Percentiles rank a stretch among this genome's conserved stretches.
phyloP scores from a whole-genome alignment of 176 grass and related monocot species.

The Paspalum notatum region DNA sequence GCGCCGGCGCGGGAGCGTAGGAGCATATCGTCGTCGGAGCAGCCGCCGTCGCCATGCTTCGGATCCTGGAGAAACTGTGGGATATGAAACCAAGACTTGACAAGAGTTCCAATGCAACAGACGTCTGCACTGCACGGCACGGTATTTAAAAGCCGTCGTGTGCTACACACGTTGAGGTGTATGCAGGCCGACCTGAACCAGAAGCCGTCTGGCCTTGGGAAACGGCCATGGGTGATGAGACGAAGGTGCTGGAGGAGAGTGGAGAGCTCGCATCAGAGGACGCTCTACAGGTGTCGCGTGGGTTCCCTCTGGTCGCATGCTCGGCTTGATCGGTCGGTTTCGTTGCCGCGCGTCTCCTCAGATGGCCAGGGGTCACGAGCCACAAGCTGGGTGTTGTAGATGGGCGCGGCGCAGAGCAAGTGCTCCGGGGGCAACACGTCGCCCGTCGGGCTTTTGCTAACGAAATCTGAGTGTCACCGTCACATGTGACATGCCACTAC shows the following conservation, averaged over 20 bases:
- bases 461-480: too few relatives aligned
- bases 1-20: not conserved
- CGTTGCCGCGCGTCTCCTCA: not conserved
- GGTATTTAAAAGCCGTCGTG: not conserved
- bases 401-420: not conserved
- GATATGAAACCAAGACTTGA: too few relatives aligned
- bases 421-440: too few relatives aligned
- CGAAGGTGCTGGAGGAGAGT: slow-evolving; percentile 12
- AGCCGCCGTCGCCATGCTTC: slow-evolving; percentile 6
- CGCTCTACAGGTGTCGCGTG: slow-evolving; percentile 6
- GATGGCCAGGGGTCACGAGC: not conserved
- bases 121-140: not conserved
- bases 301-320: not conserved
- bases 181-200: not conserved
- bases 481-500: too few relatives aligned
- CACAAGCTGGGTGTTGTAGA: not conserved
- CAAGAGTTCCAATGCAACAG: too few relatives aligned
- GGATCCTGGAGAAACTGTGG: not conserved
- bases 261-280: slow-evolving; percentile 9
- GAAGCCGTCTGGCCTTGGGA: slow-evolving; percentile 2
- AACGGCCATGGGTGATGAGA: slow-evolving; percentile 31
- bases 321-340: not conserved
- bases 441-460: too few relatives aligned
- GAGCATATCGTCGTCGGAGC: not conserved
- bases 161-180: not conserved